Base-by-base conservation (phyloP, 2,329 filamentous ascomycete species). In the Curvularia hawaiiensis region DNA sequence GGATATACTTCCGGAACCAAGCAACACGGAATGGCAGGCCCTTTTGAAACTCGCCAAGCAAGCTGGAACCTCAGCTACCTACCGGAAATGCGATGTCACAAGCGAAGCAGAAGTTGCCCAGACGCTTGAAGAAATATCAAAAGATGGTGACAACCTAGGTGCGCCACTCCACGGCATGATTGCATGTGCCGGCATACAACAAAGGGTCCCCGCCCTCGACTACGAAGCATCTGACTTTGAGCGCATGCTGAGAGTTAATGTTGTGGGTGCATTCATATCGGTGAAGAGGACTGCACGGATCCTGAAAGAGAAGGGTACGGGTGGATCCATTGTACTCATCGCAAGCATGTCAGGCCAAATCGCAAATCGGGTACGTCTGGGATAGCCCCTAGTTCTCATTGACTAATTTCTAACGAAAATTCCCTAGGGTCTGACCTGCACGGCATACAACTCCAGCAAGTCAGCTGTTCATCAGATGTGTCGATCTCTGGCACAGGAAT, bases 291-390 rank as follows among this genome's bases (percentile, higher is more conserved):
- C 66, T 14, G 73, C 73, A 1, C 64, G 64, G 10, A 68, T 74
- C 74, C 87, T 90, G 83, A 79, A 87, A 22, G 81, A 82, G 50
- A 79, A 85, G 28, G 74, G 77, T 8, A 72, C 78, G 26, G 78
- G 79, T 6, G 87, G 88, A 0, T 89, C 85, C 70, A 84, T 90
- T 58, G 84, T 85, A 14, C 76, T 90, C 68, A 88, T 90, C 24
- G 59, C 59, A 5, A 56, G 52, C 26, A 62, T 62, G 59, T 60
- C 56, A 8, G 59, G 59, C 12, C 58, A 62, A 33, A 44, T 62
- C 30, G 60, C 60, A n/a, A 62, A 62, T 30, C 44, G 60, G 51
- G 60, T 62, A 41, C 14, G 51, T 52, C 30, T 44, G 11, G 7
- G 16, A 7, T 3, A 14, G 11, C 26, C 16, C 8, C 26, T 10